Percentiles rank a stretch among this genome's conserved stretches.
Evolutionary conservation across 2,329 filamentous ascomycete species (phyloP).

Genomic region (Diaporthe australafricana): DNA sequence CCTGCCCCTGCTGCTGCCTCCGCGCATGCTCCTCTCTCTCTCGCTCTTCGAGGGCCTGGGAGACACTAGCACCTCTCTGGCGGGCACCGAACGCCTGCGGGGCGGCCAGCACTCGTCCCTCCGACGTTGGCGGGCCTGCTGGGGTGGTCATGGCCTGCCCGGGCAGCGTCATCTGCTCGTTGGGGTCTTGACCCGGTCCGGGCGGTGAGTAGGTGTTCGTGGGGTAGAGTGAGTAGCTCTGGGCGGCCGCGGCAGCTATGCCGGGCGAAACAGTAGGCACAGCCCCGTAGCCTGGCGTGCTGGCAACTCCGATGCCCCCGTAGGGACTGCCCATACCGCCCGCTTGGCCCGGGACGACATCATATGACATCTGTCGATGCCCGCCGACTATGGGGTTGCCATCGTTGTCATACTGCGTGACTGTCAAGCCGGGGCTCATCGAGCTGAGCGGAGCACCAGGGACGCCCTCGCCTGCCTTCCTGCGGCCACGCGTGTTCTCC

Average conservation of each 20-base stretch:
- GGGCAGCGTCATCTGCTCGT: slow-evolving; percentile 12
- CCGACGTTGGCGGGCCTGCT: neutral
- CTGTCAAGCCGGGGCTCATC: slow-evolving; percentile 26
- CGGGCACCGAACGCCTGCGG: slow-evolving; percentile 25
- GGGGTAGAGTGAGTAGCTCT: slow-evolving; percentile 32
- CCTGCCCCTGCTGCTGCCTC: slow-evolving; percentile 10
- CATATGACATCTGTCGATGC: slow-evolving; percentile 30
- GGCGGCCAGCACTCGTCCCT: slow-evolving; percentile 3
- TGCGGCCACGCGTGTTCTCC: slow-evolving; percentile 32
- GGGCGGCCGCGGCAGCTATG: slow-evolving; percentile 29
- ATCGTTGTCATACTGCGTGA: slow-evolving; percentile 32
- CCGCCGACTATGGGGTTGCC: slow-evolving; percentile 5
- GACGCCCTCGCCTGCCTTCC: slow-evolving; percentile 34
- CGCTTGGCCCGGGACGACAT: slow-evolving; percentile 28
- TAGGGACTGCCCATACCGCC: slow-evolving; percentile 25
- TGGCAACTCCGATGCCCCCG: slow-evolving; percentile 10
- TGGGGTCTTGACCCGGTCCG: neutral
- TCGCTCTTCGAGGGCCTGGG: slow-evolving; percentile 14
- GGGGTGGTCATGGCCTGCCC: slow-evolving; percentile 23
- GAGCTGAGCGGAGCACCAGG: slow-evolving; percentile 18
- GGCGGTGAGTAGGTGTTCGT: slow-evolving; percentile 22
- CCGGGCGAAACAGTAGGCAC: slow-evolving; percentile 24
- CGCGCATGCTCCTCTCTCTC: slow-evolving; percentile 9
- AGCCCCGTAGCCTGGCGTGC: neutral
- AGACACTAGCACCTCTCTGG: slow-evolving; percentile 31